A percentile compares a stretch with the other conserved stretches of the same genome.
Conservation (phyloP, 2,329 filamentous ascomycete species). For the Sclerotinia spermophila region DNA sequence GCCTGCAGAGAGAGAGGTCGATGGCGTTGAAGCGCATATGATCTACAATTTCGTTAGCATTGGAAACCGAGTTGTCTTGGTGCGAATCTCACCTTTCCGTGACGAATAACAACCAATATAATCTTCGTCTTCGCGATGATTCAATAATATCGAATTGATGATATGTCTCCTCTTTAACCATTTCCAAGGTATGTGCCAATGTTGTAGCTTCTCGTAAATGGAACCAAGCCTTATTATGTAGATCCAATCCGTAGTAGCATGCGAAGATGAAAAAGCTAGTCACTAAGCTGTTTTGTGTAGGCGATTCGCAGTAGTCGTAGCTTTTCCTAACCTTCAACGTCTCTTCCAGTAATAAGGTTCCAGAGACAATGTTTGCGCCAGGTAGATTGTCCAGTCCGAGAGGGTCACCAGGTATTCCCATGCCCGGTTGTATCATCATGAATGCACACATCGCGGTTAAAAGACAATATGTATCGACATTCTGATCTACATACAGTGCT, state of each 20-base stretch:
- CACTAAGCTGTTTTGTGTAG: constrained; percentile 56
- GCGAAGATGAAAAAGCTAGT: constrained; percentile 80
- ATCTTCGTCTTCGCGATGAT: constrained; percentile 58
- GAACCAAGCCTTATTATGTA: constrained; percentile 76
- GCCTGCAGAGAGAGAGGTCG: constrained; percentile 68
- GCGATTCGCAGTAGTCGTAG: constrained; percentile 55
- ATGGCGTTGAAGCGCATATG: constrained; percentile 68
- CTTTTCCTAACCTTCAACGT: constrained; percentile 60
- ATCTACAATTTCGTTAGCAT: constrained; percentile 41
- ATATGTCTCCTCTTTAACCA: constrained; percentile 63
- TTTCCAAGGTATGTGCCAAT: constrained; percentile 56
- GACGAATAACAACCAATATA: constrained; percentile 71
- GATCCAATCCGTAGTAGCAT: constrained; percentile 66
- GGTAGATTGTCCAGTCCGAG: constrained; percentile 54
- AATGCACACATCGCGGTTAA: constrained; percentile 63
- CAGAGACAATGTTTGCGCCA: constrained; percentile 56
- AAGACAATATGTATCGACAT: constrained; percentile 60
- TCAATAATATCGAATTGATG: constrained; percentile 56
- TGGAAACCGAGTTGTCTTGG: neutral
- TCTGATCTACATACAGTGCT: constrained; percentile 57
- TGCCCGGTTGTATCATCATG: constrained; percentile 66
- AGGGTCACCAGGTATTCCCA: constrained; percentile 57
- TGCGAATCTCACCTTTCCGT: constrained; percentile 57
- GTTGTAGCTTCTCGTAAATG: constrained; percentile 74
- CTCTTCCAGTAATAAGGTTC: constrained; percentile 65